Base-by-base conservation (phyloP, 2,329 filamentous ascomycete species). In the Bimuria novae-zelandiae region DNA sequence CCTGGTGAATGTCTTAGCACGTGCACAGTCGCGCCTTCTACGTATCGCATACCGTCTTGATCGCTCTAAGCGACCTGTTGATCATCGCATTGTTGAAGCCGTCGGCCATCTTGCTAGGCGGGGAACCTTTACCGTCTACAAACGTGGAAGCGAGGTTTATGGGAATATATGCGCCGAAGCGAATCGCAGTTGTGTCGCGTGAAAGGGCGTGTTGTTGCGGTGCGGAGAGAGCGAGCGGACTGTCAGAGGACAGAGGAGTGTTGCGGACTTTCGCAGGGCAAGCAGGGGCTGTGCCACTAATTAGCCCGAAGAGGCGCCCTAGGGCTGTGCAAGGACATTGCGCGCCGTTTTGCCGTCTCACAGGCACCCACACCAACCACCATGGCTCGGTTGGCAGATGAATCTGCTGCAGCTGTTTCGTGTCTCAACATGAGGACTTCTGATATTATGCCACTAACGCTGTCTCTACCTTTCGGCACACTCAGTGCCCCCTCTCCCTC, bases 11-110 rank as follows among this genome's bases (percentile, higher is more conserved):
- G 27, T 16, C 56, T 71, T 51, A 58, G 56, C 67, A 55, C 17
- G 29, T 19, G 48, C n/a, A 27, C 36, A n/a, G 23, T 35, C 21
- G 3, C 16, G n/a, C 12, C 7, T 32, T 17, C 17, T 1, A 17
- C 14, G 45, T 16, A 21, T 43, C 39, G 58, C 84, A 64, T 79
- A 92, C 91, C 70, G 88, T 91, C 79, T 91, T 92, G 79, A 96
- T 92, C 68, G 85, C 88, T 61, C 91, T 88, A 70, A 96, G 85
- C 70, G 90, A 92, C 77, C 91, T 85, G 79, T 93, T 94, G 76
- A 88, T 85, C 82, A 85, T 83, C 40, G 84, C 84, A 54, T 78
- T 76, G 55, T 70, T 76, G 70, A 80, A 76, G 56, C 76, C 72
- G 65, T 80, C 77, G 55, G 67, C 58, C 71, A 75, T 74, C 48